Evolutionary conservation across 2,329 filamentous ascomycete genomes (phyloP).

Genomic region (Pseudopithomyces chartarum): DNA sequence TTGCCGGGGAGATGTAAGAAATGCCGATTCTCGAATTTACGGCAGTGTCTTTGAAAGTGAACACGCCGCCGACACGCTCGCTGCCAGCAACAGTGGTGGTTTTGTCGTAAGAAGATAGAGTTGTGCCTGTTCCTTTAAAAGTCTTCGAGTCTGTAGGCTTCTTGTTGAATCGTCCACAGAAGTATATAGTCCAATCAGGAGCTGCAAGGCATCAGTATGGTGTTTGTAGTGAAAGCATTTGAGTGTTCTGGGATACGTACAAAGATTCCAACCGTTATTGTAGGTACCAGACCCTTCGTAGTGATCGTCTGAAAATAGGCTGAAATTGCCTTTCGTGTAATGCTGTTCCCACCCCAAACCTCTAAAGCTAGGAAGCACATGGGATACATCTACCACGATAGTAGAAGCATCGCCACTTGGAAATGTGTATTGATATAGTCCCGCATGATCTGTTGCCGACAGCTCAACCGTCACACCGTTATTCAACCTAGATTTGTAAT

Average conservation of each 20-base stretch:
- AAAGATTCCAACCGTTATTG: conserved; percentile 69
- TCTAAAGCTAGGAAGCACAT: conserved; percentile 65
- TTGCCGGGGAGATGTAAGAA: conserved; percentile 67
- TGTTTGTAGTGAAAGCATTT: not conserved
- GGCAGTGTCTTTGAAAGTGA: conserved; percentile 55
- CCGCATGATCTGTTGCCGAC: conserved; percentile 61
- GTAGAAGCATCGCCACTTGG: conserved; percentile 49
- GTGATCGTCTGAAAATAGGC: conserved; percentile 55
- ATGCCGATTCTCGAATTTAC: conserved; percentile 67
- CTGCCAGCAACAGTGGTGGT: conserved; percentile 25
- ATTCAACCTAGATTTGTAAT: conserved; percentile 62
- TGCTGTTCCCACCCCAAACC: conserved; percentile 65
- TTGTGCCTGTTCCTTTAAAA: conserved; percentile 35
- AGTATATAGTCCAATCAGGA: conserved; percentile 66
- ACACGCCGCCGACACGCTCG: conserved; percentile 52
- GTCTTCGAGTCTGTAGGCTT: conserved; percentile 32
- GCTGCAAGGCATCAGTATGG: conserved; percentile 34
- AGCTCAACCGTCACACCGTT: conserved; percentile 64
- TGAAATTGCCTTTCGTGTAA: conserved; percentile 65
- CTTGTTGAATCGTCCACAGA: conserved; percentile 65
- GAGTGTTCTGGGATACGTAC: conserved; percentile 15
- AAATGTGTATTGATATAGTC: conserved; percentile 65
- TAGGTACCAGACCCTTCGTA: conserved; percentile 68
- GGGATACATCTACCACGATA: conserved; percentile 68
- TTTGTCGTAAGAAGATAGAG: conserved; percentile 26